These are phyloP conservation scores for Rubia occidens DNA, from an alignment of 305 asterid genomes.

Conservation along the genomic window DNA sequence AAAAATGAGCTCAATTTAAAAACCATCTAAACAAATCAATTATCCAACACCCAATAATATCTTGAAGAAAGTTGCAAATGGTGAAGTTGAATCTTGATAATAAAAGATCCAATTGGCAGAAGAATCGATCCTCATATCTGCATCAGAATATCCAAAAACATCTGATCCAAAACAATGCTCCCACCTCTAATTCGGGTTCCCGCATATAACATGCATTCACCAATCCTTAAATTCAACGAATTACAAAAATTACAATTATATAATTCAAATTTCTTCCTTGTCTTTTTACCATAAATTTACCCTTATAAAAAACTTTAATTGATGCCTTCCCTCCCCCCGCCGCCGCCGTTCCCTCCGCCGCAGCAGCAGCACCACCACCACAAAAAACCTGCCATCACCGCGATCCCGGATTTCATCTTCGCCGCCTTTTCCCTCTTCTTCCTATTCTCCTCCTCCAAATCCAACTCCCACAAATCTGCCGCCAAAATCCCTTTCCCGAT, in stretches of 20 bases:
- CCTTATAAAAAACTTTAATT: not conserved
- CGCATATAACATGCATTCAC: not conserved
- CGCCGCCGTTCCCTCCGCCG: constrained; percentile 36
- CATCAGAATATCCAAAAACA: not conserved
- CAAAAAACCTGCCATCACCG: constrained; percentile 28
- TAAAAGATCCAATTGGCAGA: not conserved
- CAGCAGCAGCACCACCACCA: constrained; percentile 27
- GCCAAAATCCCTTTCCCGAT: constrained; percentile 39
- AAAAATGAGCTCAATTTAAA: no score
- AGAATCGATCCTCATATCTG: not conserved
- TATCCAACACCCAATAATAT: no score
- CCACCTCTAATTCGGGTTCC: constrained; percentile 8
- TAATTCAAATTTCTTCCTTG: not conserved
- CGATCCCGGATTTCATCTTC: constrained; percentile 65
- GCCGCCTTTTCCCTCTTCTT: constrained; percentile 62
- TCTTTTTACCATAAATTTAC: not conserved
- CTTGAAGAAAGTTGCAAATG: no score
- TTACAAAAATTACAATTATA: not conserved
- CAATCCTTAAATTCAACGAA: not conserved
- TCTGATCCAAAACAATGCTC: constrained; percentile 10
- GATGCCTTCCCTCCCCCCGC: constrained; percentile 21
- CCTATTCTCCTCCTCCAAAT: constrained; percentile 39
- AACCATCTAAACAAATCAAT: no score
- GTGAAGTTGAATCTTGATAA: no score
- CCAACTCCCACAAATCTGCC: constrained; percentile 32